Percentiles rank a stretch among this genome's conserved stretches.
Conservation (phyloP, 2,329 filamentous ascomycete genomes). For the Trichoderma aggressivum region DNA sequence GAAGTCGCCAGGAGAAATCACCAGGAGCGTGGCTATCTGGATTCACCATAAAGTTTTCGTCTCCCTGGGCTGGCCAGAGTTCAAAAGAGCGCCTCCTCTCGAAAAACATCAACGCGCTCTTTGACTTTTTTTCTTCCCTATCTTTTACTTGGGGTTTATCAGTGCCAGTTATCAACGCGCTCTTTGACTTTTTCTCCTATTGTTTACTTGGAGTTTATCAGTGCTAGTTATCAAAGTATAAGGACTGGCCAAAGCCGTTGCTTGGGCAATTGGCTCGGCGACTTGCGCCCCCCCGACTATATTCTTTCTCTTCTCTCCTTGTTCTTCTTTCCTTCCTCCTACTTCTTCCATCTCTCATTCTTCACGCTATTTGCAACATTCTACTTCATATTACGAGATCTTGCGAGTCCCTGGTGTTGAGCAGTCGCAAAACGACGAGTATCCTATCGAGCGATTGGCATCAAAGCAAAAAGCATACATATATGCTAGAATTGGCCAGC, state of each 20-base stretch:
- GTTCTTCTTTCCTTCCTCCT: not conserved
- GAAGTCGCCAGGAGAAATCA: not conserved
- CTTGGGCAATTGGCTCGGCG: not conserved
- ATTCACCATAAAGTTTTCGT: not conserved
- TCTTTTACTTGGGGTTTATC: not conserved
- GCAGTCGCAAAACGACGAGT: not conserved
- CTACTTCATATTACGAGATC: not conserved
- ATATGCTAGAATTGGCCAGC: not conserved
- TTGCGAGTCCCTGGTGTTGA: not conserved
- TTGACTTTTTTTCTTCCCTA: not conserved
- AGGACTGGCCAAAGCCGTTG: not conserved
- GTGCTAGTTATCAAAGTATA: no score
- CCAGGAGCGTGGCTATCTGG: not conserved
- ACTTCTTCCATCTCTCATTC: not conserved
- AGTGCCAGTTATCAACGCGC: no score
- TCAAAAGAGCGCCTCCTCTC: not conserved
- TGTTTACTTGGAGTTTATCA: no score
- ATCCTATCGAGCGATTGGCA: not conserved
- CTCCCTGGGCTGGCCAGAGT: not conserved
- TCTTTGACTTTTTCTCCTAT: no score
- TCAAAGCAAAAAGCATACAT: not conserved
- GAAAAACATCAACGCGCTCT: not conserved
- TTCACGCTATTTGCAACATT: not conserved
- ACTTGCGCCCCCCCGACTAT: no score
- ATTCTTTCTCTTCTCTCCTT: not conserved